Evolutionary conservation across 352 stramenopile genomes (phyloP).

Genomic region (Discostella stelligera): DNA sequence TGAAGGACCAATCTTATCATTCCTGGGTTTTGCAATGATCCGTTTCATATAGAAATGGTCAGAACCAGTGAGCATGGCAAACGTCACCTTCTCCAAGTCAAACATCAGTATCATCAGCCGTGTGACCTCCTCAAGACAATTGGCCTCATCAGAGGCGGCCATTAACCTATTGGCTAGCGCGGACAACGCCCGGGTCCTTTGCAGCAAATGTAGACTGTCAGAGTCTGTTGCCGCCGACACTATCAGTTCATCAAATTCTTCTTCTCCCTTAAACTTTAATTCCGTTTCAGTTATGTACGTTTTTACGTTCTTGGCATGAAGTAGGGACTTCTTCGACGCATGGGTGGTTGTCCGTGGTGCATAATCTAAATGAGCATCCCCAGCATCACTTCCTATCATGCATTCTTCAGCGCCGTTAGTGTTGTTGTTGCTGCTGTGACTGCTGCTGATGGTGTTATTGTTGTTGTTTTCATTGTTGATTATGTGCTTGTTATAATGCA

Average conservation of each 20-base stretch:
- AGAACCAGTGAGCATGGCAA: constrained; percentile 18
- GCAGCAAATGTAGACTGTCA: constrained; percentile 23
- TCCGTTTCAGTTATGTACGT: constrained; percentile 25
- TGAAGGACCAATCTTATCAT: background rate
- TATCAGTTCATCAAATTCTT: constrained; percentile 17
- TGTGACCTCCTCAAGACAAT: constrained; percentile 35
- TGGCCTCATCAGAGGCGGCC: constrained; percentile 28
- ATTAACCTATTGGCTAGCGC: constrained; percentile 37
- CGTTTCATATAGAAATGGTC: constrained; percentile 34
- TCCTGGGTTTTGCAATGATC: constrained; percentile 8
- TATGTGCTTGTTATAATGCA: background rate
- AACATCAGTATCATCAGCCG: constrained; percentile 36
- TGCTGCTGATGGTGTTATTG: too few species aligned
- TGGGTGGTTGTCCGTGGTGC: background rate
- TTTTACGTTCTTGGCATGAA: constrained; percentile 2
- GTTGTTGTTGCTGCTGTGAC: background rate
- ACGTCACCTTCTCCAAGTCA: constrained; percentile 22
- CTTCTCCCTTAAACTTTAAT: constrained; percentile 25
- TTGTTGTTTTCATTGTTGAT: background rate
- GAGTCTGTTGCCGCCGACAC: constrained; percentile 2
- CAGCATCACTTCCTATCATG: background rate
- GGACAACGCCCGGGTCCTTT: constrained; percentile 27
- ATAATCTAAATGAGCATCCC: constrained; percentile 11
- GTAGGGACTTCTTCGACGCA: background rate
- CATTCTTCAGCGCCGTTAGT: background rate